Evolutionary conservation across 106 monocot genomes (phyloP).

Genomic region (Agapanthus africanus): DNA sequence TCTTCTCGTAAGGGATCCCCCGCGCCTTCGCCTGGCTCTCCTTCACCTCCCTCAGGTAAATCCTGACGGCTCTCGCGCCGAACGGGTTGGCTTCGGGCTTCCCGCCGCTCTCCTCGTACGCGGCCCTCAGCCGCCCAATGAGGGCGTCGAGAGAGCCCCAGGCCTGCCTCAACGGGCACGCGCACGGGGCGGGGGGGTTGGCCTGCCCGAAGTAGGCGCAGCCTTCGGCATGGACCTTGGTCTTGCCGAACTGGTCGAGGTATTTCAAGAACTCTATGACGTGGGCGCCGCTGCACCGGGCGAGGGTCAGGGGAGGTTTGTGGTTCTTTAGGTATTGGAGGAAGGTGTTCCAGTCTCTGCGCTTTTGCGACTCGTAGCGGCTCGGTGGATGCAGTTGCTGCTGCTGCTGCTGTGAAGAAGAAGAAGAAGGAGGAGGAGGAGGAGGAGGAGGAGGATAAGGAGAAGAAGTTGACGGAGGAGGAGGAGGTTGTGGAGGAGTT

Average conservation of each 20-base stretch:
- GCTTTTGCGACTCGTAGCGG: constrained; percentile 57
- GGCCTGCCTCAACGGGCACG: constrained; percentile 44
- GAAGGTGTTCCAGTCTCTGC: constrained; percentile 64
- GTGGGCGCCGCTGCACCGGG: constrained; percentile 25
- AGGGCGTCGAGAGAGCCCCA: constrained; percentile 55
- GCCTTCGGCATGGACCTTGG: constrained; percentile 17
- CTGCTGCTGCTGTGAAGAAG: too few relatives aligned
- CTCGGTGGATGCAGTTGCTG: too few relatives aligned
- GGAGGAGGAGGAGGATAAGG: too few relatives aligned
- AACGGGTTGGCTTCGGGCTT: constrained; percentile 24
- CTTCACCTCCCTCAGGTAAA: constrained; percentile 11
- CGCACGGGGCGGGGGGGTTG: constrained; percentile 42
- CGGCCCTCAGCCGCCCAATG: constrained; percentile 47
- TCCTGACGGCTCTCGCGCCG: neutral
- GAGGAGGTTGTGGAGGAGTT: too few relatives aligned
- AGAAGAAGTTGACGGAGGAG: too few relatives aligned
- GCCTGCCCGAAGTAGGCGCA: constrained; percentile 44
- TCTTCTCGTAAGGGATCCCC: constrained; percentile 12
- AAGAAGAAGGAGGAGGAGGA: too few relatives aligned
- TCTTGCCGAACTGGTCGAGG: constrained; percentile 25
- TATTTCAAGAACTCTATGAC: constrained; percentile 27
- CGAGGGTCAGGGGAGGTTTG: constrained; percentile 47
- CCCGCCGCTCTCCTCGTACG: constrained; percentile 41
- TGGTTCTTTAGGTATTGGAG: constrained; percentile 53
- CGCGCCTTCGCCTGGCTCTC: constrained; percentile 14